Evolutionary conservation across 2,329 filamentous ascomycete species (phyloP).

Genomic region (Pseudogymnoascus sp.): DNA sequence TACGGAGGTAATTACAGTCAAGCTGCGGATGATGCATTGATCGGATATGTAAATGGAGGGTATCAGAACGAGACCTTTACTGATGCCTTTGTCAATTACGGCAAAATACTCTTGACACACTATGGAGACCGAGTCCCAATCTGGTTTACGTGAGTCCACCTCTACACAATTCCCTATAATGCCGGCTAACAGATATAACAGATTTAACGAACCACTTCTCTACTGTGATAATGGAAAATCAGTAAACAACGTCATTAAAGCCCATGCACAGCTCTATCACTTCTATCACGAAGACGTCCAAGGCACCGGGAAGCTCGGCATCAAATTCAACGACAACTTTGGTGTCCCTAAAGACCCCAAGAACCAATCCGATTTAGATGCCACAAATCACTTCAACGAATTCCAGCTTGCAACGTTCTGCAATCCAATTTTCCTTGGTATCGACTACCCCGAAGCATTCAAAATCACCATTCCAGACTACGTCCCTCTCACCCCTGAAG

Average conservation of each 20-base stretch:
- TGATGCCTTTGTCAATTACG: conserved; percentile 46
- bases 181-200: not conserved
- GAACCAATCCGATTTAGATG: conserved; percentile 21
- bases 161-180: not conserved
- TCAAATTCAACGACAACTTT: conserved; percentile 36
- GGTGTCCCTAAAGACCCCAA: conserved; percentile 39
- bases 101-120: conserved; percentile 42
- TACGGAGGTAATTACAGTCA: conserved; percentile 29
- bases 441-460: conserved; percentile 42
- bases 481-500: conserved; percentile 37
- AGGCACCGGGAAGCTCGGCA: conserved; percentile 35
- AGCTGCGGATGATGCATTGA: conserved; percentile 14
- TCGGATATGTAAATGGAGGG: conserved; percentile 34
- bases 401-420: conserved; percentile 41
- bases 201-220: conserved; percentile 44
- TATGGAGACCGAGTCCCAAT: conserved; percentile 44
- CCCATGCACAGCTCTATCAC: conserved; percentile 43
- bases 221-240: conserved; percentile 34
- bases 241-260: conserved; percentile 37
- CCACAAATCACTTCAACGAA: conserved; percentile 32
- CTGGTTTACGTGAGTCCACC: conserved; percentile 35
- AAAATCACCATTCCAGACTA: conserved; percentile 38
- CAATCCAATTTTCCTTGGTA: conserved; percentile 45
- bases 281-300: conserved; percentile 49
- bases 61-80: conserved; percentile 40